These are phyloP conservation scores for Trypanosoma lewisi DNA, from an alignment of 208 protist species.

Conservation along the genomic window DNA sequence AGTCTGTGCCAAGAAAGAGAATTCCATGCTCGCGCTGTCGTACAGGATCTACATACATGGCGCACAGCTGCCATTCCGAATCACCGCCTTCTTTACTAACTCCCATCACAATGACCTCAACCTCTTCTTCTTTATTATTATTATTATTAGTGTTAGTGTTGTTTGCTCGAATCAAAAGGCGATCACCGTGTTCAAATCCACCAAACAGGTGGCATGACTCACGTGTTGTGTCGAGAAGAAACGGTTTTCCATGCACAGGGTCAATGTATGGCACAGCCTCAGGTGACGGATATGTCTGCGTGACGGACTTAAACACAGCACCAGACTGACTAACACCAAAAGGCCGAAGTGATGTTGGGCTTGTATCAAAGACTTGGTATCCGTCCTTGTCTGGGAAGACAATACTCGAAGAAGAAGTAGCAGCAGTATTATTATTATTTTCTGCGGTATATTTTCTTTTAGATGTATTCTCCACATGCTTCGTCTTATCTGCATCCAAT, in stretches of 20 bases:
- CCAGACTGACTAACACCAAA: constrained; percentile 57
- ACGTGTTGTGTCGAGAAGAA: constrained; percentile 59
- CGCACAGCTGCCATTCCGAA: constrained; percentile 53
- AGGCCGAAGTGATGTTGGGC: constrained; percentile 38
- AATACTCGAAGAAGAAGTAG: constrained; percentile 9
- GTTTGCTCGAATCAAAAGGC: constrained; percentile 42
- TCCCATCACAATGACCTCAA: constrained; percentile 69
- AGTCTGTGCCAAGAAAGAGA: constrained; percentile 67
- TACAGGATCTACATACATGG: constrained; percentile 39
- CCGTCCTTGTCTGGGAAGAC: constrained; percentile 75
- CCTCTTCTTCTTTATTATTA: constrained; percentile 7
- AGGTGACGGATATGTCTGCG: constrained; percentile 38
- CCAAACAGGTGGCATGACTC: constrained; percentile 64
- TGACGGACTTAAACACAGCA: constrained; percentile 40
- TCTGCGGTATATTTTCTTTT: background rate
- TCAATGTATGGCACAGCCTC: constrained; percentile 58
- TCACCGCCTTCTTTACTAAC: constrained; percentile 60
- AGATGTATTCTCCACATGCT: background rate
- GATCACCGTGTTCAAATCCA: constrained; percentile 63
- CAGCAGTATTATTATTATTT: background rate
- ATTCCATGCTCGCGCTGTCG: constrained; percentile 41
- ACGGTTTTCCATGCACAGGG: constrained; percentile 28
- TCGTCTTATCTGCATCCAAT: constrained; percentile 27
- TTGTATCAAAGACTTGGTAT: constrained; percentile 75
- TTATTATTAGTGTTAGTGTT: constrained; percentile 11